phyloP scores from a whole-genome alignment of 768 basidiomycete genomes.

The Hebeloma cylindrosporum region DNA sequence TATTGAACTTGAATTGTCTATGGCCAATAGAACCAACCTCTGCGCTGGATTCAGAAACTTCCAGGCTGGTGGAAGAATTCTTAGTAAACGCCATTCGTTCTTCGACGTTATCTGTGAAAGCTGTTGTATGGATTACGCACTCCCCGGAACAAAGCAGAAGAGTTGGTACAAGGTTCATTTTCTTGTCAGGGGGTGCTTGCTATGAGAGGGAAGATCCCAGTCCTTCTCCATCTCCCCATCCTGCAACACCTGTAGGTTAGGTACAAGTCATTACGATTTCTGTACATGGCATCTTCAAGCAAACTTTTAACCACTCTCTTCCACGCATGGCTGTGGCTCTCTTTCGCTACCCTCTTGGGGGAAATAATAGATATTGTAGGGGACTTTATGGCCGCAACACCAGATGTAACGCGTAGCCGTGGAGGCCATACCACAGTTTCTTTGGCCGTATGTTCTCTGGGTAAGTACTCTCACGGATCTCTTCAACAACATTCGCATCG shows the following conservation, averaged over 20 bases:
- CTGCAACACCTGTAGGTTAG: slow-evolving; percentile 12
- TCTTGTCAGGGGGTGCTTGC: slow-evolving; percentile 44
- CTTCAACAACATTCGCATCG: no score
- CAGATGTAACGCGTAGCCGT: no score
- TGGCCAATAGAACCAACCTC: slow-evolving; percentile 78
- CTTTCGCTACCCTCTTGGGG: no score
- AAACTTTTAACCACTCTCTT: no score
- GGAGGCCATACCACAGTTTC: no score
- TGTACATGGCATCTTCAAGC: no score
- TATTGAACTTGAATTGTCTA: neutral
- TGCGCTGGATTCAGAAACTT: slow-evolving; percentile 74
- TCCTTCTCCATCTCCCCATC: slow-evolving; percentile 14
- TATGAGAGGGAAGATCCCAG: slow-evolving; percentile 32
- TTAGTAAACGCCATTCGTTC: slow-evolving; percentile 53
- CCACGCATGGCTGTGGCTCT: no score
- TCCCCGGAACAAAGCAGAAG: slow-evolving; percentile 76
- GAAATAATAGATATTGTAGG: no score
- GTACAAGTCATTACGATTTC: no score
- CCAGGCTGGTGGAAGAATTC: slow-evolving; percentile 62
- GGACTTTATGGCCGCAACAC: no score
- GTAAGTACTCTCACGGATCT: no score
- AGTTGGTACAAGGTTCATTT: slow-evolving; percentile 69
- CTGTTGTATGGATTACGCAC: slow-evolving; percentile 87
- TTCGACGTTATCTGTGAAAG: slow-evolving; percentile 54
- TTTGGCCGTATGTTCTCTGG: no score